phyloP scores from a whole-genome alignment of 257 asterid genomes.

The Lithospermum erythrorhizon region DNA sequence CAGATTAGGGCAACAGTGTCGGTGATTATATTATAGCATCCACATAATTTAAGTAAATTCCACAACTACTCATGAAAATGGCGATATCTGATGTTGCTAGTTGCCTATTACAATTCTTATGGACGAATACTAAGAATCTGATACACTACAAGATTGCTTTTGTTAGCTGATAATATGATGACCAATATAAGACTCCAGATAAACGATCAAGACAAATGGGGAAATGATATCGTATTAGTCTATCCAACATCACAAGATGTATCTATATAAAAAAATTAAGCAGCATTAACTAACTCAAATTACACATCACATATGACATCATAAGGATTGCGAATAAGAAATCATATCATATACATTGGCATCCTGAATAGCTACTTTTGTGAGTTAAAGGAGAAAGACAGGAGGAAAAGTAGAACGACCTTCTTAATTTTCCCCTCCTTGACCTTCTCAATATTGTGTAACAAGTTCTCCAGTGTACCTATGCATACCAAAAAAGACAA shows the following conservation, averaged over 20 bases:
- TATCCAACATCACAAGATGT: background rate
- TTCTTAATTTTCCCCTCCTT: conserved; percentile 63
- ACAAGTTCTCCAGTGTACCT: conserved; percentile 86
- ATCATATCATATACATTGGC: background rate
- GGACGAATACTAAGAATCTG: no score
- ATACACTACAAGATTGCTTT: no score
- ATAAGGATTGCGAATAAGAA: background rate
- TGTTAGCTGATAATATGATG: no score
- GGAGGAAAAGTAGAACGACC: conserved; percentile 31
- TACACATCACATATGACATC: background rate
- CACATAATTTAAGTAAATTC: no score
- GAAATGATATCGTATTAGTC: background rate
- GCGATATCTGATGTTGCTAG: no score
- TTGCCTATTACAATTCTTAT: no score
- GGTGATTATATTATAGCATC: no score
- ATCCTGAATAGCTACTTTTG: background rate
- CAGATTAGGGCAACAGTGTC: no score
- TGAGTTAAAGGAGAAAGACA: conserved; percentile 1
- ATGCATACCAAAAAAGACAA: conserved; percentile 12
- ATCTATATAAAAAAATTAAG: background rate
- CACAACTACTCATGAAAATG: no score
- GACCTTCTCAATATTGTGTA: conserved; percentile 67
- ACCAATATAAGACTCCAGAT: no score
- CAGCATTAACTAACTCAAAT: no score
- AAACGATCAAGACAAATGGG: no score